Evolutionary conservation across 441 rosid genomes (phyloP).

Genomic region (Macaranga tanarius): DNA sequence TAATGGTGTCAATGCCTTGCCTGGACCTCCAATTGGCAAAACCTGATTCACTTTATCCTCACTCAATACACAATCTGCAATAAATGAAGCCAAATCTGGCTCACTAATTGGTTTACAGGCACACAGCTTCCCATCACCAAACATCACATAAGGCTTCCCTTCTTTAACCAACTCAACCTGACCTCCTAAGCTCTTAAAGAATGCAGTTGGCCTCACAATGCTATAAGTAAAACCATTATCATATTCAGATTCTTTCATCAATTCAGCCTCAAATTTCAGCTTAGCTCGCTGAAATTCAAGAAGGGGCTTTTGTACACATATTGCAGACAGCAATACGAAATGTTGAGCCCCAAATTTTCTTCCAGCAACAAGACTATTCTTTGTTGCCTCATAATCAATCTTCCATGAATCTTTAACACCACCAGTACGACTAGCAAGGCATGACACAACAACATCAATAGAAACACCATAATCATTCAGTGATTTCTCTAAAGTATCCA

Average conservation of each 20-base stretch:
- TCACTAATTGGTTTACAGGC: conserved; percentile 98
- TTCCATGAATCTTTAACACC: conserved; percentile 91
- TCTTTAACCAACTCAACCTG: conserved; percentile 88
- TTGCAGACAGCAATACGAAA: conserved; percentile 80
- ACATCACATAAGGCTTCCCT: conserved; percentile 96
- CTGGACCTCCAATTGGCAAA: conserved; percentile 94
- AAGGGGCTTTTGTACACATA: conserved; percentile 81
- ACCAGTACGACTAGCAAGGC: conserved; percentile 86
- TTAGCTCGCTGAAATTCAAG: conserved; percentile 81
- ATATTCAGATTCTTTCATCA: conserved; percentile 43
- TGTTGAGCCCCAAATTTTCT: conserved; percentile 69
- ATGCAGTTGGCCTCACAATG: conserved; percentile 89
- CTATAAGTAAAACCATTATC: conserved; percentile 58
- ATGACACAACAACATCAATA: conserved; percentile 84
- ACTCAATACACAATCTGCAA: conserved; percentile 71
- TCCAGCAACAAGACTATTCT: conserved; percentile 81
- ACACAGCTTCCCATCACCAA: conserved; percentile 85
- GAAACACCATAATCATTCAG: conserved; percentile 41
- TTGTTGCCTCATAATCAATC: conserved; percentile 86
- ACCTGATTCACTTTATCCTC: conserved; percentile 66
- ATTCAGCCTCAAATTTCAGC: conserved; percentile 71
- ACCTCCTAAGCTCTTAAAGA: conserved; percentile 90
- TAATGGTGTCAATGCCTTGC: conserved; percentile 79
- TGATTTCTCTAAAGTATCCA: conserved; percentile 53
- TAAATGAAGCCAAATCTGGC: conserved; percentile 72